Conservation (phyloP, 495 filamentous ascomycete genomes). For the Penicillium alfredii region DNA sequence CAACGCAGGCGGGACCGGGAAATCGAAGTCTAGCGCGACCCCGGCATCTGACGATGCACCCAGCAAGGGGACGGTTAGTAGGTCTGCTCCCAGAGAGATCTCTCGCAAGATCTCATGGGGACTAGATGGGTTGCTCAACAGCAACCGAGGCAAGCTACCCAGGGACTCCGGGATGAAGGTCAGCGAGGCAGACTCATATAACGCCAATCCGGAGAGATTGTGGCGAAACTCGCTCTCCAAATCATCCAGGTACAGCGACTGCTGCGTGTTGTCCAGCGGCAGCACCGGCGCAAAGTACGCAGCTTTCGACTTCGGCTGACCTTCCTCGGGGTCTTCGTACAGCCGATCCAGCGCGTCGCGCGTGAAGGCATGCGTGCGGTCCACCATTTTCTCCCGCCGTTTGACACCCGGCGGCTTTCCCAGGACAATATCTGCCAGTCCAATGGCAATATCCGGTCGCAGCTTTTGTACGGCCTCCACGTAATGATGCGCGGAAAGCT, state of each 20-base stretch:
- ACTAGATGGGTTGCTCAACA: constrained; percentile 56
- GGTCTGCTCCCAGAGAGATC: constrained; percentile 68
- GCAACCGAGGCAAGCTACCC: constrained; percentile 61
- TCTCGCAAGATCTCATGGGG: constrained; percentile 74
- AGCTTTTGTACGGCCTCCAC: constrained; percentile 53
- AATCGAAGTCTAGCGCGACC: constrained; percentile 74
- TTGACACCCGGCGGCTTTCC: constrained; percentile 56
- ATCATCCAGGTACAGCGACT: constrained; percentile 68
- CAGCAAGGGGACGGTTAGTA: constrained; percentile 72
- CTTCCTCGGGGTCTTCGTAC: constrained; percentile 34
- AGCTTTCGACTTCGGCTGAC: constrained; percentile 26
- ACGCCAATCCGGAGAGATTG: constrained; percentile 66
- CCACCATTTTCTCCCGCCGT: constrained; percentile 73
- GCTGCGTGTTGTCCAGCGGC: constrained; percentile 65
- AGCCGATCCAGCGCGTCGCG: constrained; percentile 47
- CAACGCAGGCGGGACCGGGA: constrained; percentile 45
- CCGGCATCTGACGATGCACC: constrained; percentile 72
- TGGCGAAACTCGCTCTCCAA: constrained; percentile 49
- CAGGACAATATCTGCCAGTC: constrained; percentile 68
- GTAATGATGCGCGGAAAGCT: constrained; percentile 63
- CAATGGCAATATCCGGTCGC: constrained; percentile 74
- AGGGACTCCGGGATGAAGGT: constrained; percentile 54
- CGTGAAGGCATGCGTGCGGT: constrained; percentile 72
- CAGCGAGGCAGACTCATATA: constrained; percentile 72
- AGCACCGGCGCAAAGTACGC: constrained; percentile 77